Evolutionary conservation across 306 rosid species (phyloP).

Genomic region (Hippophae gyantsensis): DNA sequence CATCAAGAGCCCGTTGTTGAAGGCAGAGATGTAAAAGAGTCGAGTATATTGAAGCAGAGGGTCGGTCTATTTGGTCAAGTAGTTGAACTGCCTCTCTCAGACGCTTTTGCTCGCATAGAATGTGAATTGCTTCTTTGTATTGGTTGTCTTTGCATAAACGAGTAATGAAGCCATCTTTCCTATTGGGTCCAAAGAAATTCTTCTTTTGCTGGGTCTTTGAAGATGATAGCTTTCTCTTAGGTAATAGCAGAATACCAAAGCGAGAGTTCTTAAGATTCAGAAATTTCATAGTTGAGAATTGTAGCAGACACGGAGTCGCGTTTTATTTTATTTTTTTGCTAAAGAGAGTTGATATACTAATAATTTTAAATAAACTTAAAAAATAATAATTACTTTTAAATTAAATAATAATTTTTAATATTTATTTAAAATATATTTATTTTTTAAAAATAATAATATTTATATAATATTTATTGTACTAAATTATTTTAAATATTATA

Average conservation of each 20-base stretch:
- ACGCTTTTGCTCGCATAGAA: constrained; percentile 35
- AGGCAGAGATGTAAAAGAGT: constrained; percentile 35
- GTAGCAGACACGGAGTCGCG: neutral
- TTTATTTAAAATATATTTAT: too few species aligned
- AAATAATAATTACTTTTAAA: too few species aligned
- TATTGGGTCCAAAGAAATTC: constrained; percentile 15
- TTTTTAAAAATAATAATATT: too few species aligned
- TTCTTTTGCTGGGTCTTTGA: constrained; percentile 12
- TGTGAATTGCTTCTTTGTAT: constrained; percentile 37
- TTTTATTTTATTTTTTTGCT: too few species aligned
- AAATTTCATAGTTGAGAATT: constrained; percentile 7
- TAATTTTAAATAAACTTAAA: too few species aligned
- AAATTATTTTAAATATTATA: too few species aligned
- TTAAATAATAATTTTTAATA: too few species aligned
- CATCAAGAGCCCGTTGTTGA: constrained; percentile 43
- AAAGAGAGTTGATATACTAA: too few species aligned
- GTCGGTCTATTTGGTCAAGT: constrained; percentile 20
- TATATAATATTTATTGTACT: too few species aligned
- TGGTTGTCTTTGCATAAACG: constrained; percentile 25
- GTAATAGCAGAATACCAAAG: neutral
- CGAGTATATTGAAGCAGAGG: constrained; percentile 39
- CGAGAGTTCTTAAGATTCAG: neutral
- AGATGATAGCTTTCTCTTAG: constrained; percentile 16
- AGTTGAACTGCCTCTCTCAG: constrained; percentile 44
- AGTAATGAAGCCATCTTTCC: constrained; percentile 28